phyloP scores from a whole-genome alignment of 306 rosid species.

The Glycyrrhiza uralensis region DNA sequence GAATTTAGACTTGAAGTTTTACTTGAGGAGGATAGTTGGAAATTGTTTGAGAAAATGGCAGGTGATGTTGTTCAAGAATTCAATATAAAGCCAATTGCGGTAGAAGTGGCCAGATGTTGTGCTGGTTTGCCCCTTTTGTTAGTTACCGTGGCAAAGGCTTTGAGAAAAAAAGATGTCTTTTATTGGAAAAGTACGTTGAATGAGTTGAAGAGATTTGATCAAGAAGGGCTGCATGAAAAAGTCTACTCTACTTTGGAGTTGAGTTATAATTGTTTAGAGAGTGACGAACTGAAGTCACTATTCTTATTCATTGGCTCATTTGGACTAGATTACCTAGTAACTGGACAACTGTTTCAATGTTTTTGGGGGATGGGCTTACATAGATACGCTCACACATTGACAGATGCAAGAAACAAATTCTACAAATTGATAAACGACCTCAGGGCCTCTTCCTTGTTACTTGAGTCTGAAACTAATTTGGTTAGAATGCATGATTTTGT shows the following conservation, averaged over 20 bases:
- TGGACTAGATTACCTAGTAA: accelerated
- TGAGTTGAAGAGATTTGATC: background rate
- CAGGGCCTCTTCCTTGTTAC: background rate
- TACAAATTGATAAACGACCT: background rate
- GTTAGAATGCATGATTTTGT: conserved; percentile 4
- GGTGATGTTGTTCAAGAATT: background rate
- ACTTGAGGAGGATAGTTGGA: background rate
- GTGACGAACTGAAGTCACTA: background rate
- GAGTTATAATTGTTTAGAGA: background rate
- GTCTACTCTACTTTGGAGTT: background rate
- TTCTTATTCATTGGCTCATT: background rate
- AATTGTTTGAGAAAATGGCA: background rate
- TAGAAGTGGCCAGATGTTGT: too few species aligned
- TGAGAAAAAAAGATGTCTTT: too few species aligned
- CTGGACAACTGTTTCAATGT: background rate
- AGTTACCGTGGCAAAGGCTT: too few species aligned
- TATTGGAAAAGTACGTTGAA: background rate
- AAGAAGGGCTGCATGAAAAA: background rate
- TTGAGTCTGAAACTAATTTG: background rate
- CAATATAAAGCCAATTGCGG: background rate
- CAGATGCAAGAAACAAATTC: background rate
- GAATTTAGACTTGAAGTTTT: background rate
- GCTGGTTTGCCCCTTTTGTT: too few species aligned
- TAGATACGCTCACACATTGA: background rate
- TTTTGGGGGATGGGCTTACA: background rate